Conservation (phyloP, 2,329 filamentous ascomycete genomes). For the Drechslerella coelobrocha region DNA sequence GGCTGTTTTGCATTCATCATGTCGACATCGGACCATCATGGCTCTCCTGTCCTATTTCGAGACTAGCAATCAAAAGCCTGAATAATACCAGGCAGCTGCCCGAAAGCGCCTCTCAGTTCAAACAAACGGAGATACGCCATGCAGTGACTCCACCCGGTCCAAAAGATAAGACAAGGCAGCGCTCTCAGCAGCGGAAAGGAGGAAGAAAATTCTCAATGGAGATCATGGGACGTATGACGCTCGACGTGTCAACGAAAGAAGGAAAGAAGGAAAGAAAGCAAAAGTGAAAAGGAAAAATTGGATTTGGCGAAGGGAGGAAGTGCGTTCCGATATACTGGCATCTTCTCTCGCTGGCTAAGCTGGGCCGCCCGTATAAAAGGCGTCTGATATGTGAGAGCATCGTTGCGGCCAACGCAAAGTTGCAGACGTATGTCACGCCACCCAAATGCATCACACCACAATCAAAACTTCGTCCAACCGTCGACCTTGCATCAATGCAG, state of each 20-base stretch:
- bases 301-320: constrained; percentile 27
- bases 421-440: constrained; percentile 43
- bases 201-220: constrained; percentile 29
- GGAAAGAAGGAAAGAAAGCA: constrained; percentile 16
- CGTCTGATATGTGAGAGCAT: too few species aligned
- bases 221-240: constrained; percentile 47
- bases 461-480: constrained; percentile 13
- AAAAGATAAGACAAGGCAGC: too few species aligned
- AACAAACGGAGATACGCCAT: too few species aligned
- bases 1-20: too few species aligned
- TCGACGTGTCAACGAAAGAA: constrained; percentile 6
- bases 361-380: constrained; percentile 7
- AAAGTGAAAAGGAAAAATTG: constrained; percentile 1
- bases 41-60: too few species aligned
- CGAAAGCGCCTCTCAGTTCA: too few species aligned
- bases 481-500: constrained; percentile 17
- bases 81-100: neutral
- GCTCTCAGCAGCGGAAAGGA: neutral
- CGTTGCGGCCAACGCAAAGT: neutral
- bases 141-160: too few species aligned
- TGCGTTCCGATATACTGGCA: constrained; percentile 34
- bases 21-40: too few species aligned
- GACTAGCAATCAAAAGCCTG: neutral
- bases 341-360: neutral
- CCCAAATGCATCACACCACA: constrained; percentile 42